Percentiles rank a stretch among this genome's conserved stretches.
Evolutionary conservation across 768 basidiomycete species (phyloP).

Genomic region (Xerocomus spinulosus): DNA sequence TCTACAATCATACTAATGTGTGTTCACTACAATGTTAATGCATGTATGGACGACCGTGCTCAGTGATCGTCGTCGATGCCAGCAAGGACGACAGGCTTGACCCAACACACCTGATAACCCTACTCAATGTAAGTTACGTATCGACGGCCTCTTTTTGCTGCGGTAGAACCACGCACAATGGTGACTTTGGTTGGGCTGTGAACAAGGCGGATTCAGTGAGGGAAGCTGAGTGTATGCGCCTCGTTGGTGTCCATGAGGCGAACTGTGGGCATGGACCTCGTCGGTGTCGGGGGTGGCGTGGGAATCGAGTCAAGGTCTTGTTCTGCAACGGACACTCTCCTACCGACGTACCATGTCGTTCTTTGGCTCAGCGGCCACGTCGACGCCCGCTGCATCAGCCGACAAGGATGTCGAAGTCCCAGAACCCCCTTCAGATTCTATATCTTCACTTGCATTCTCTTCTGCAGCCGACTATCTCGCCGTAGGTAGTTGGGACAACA

Average conservation of each 20-base stretch:
- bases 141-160: too few species aligned
- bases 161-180: background rate
- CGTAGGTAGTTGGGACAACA: slow-evolving; percentile 92
- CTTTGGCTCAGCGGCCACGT: slow-evolving; percentile 33
- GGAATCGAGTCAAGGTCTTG: slow-evolving; percentile 10
- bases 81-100: too few species aligned
- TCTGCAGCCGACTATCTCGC: slow-evolving; percentile 85
- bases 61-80: background rate
- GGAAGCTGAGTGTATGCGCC: too few species aligned
- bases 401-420: slow-evolving; percentile 80
- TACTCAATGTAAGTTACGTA: too few species aligned
- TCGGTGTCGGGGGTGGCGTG: slow-evolving; percentile 19
- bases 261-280: too few species aligned
- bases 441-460: slow-evolving; percentile 82
- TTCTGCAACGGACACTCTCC: too few species aligned
- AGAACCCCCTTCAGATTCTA: slow-evolving; percentile 81
- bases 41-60: background rate
- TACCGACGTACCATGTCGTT: slow-evolving; percentile 36
- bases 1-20: slow-evolving; percentile 20
- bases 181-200: background rate
- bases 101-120: background rate
- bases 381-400: slow-evolving; percentile 36
- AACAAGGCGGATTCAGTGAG: background rate
- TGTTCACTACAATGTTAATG: slow-evolving; percentile 2
- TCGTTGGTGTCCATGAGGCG: too few species aligned